A percentile compares a stretch with the other conserved stretches of the same genome.
Evolutionary conservation across 257 asterid genomes (phyloP).

Genomic region (Leonotis leonurus): DNA sequence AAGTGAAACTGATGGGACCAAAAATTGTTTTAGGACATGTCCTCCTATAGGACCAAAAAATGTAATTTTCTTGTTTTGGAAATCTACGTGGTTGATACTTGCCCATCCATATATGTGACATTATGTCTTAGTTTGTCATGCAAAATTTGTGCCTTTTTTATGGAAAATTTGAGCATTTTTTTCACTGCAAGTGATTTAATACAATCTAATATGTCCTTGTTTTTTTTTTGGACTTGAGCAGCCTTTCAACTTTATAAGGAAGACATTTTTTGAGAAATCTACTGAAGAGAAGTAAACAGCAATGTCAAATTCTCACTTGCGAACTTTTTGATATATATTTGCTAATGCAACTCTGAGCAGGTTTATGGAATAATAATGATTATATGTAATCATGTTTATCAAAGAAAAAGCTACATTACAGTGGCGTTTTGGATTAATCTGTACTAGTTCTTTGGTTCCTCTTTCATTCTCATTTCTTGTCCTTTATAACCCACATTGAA

Average conservation of each 20-base stretch:
- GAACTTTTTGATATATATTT: conserved; percentile 14
- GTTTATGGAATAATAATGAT: conserved; percentile 24
- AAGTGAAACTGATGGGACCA: too few relatives aligned
- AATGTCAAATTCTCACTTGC: conserved; percentile 16
- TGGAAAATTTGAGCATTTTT: neutral
- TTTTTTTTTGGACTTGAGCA: conserved; percentile 24
- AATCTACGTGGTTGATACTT: neutral
- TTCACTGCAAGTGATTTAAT: neutral
- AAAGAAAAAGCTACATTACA: neutral
- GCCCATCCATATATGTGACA: neutral
- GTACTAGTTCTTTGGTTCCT: neutral
- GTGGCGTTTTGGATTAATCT: conserved; percentile 7
- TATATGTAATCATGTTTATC: conserved; percentile 23
- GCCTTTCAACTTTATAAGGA: conserved; percentile 87
- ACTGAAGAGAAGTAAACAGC: conserved; percentile 52
- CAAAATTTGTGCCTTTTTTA: neutral
- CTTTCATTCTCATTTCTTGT: neutral
- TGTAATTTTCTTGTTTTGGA: neutral
- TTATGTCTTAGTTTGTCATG: neutral
- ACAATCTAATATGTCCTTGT: neutral
- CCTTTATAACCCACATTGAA: neutral
- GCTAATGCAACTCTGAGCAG: conserved; percentile 28
- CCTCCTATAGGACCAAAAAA: neutral
- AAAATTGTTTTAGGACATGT: too few relatives aligned
- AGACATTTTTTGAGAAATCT: conserved; percentile 72